Percentiles rank a stretch among this genome's conserved stretches.
Evolutionary conservation across 768 basidiomycete genomes (phyloP).

Genomic region (Lenzites betulinus): DNA sequence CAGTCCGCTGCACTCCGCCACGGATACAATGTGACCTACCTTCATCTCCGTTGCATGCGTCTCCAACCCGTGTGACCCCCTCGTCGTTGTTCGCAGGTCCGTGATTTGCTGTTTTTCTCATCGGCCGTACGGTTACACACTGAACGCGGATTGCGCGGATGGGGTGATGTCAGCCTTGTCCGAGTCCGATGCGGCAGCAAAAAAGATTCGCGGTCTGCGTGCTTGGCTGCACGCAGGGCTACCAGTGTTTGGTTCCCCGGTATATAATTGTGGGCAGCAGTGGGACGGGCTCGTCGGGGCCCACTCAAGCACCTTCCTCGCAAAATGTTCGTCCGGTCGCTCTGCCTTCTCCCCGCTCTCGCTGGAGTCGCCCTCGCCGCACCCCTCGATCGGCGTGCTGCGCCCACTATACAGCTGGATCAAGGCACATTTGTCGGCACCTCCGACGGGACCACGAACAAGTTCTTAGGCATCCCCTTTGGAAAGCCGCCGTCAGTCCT

Average conservation of each 20-base stretch:
- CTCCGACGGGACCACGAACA: conserved; percentile 9
- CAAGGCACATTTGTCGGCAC: conserved; percentile 21
- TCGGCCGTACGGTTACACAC: background rate
- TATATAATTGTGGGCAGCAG: background rate
- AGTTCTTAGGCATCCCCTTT: conserved; percentile 23
- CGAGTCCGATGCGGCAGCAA: background rate
- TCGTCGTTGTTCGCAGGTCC: background rate
- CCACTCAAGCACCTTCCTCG: background rate
- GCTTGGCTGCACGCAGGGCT: background rate
- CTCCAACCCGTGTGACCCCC: conserved; percentile 13
- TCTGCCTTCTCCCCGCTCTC: conserved; percentile 9
- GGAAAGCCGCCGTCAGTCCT: conserved; percentile 19
- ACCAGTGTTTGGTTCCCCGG: too few species aligned
- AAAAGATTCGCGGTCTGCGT: background rate
- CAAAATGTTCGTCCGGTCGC: conserved; percentile 9
- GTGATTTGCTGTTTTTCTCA: conserved; percentile 11
- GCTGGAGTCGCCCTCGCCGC: conserved; percentile 5
- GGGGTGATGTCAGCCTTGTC: background rate
- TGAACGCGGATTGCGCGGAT: background rate
- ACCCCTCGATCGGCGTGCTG: conserved; percentile 5
- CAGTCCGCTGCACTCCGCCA: background rate
- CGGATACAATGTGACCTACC: conserved; percentile 15
- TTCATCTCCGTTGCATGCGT: conserved; percentile 10
- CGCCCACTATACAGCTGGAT: conserved; percentile 18
- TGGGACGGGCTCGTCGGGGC: background rate